phyloP scores from a whole-genome alignment of 305 asterid genomes.

The Petunia hybrid region DNA sequence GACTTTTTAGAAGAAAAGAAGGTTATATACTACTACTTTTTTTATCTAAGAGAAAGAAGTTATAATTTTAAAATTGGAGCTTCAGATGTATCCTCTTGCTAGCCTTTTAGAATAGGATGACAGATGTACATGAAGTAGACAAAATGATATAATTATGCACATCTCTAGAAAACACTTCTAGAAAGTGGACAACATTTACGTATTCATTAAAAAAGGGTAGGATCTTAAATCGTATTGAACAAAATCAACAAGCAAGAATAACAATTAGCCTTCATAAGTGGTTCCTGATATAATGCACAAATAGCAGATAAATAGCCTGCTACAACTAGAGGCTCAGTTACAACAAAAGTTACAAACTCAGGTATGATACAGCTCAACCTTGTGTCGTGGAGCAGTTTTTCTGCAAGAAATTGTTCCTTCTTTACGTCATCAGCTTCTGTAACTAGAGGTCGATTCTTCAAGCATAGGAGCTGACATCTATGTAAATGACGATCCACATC shows the following conservation, averaged over 20 bases:
- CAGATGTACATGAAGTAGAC: too few species aligned
- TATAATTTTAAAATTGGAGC: too few species aligned
- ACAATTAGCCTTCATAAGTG: not conserved
- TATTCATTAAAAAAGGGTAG: too few species aligned
- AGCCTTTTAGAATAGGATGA: too few species aligned
- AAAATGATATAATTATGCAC: too few species aligned
- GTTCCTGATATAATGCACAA: conserved; percentile 21
- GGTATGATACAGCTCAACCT: conserved; percentile 27
- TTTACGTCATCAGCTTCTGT: not conserved
- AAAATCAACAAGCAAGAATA: conserved; percentile 5
- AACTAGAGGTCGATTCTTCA: not conserved
- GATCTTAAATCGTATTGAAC: not conserved
- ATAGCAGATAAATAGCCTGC: conserved; percentile 22
- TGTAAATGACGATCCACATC: conserved; percentile 23
- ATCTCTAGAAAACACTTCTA: too few species aligned
- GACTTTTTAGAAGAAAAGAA: too few species aligned
- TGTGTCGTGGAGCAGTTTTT: not conserved
- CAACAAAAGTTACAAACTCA: conserved; percentile 5
- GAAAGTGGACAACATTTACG: too few species aligned
- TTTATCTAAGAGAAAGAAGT: too few species aligned
- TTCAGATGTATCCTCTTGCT: too few species aligned
- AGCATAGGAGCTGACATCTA: conserved; percentile 5
- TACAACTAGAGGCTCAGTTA: conserved; percentile 5
- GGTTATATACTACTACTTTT: too few species aligned
- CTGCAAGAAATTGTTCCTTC: conserved; percentile 9